Evolutionary conservation across 495 filamentous ascomycete species (phyloP), one percentile per base, ranked within the genome.

Genomic region (Daldinia vernicosa): DNA sequence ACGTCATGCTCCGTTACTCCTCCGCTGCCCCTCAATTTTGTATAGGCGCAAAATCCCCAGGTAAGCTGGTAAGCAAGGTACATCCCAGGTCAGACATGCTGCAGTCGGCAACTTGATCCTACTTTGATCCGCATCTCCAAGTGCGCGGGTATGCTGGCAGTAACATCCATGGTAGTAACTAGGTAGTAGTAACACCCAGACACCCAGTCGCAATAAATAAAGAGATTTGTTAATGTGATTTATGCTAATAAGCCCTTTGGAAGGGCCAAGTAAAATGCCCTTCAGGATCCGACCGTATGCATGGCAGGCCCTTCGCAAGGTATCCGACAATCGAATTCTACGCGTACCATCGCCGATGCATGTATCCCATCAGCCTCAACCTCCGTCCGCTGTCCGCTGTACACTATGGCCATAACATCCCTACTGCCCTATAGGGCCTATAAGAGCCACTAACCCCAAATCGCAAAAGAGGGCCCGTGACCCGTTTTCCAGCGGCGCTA

Each of bases 321-420:
- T 70, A 70, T 56, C 76, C 71, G 76, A 75, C 61, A 68, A 78
- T 76, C 76, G 76, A 75, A 47, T 52, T 64, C 53, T 71, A 45
- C 32, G 74, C 69, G 76, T 50, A 12, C 32, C 69, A 76, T 76
- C 76, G 74, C 58, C 60, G 73, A 75, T 76, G 54, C 43, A 26
- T 30, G 27, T 43, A 52, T 26, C 57, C 51, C n/a, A 37, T 22
- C 58, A 47, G 52, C 53, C 61, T 67, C 68, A 56, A 67, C 45
- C 11, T 26, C 57, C 37, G 43, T 58, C 19, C n/a, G 40, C 15
- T 22, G n/a, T 47, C n/a, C n/a, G n/a, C n/a, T n/a, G n/a, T n/a
- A n/a, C n/a, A n/a, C n/a, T n/a, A n/a, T 22, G 17, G 15, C n/a
- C 9, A 47, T 47, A 47, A 17, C 11, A 35, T 35, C 32, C 32